These are phyloP conservation scores for Coelastrella sp. DNA, from an alignment of 139 green algal species.

Conservation along the genomic window DNA sequence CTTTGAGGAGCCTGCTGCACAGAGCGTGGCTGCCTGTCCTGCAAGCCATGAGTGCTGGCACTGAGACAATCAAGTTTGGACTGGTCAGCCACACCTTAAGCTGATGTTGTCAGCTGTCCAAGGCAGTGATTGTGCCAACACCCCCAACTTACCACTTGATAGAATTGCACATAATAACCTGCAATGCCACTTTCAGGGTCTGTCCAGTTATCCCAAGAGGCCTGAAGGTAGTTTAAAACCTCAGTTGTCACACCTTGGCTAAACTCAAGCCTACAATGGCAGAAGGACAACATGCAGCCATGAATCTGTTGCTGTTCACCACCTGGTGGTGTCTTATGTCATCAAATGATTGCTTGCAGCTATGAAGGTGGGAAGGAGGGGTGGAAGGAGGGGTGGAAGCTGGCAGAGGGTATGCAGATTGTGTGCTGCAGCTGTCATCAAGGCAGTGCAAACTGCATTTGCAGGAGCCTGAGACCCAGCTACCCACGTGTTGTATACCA, in stretches of 20 bases:
- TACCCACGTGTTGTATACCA: slow-evolving; percentile 51
- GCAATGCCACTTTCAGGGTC: slow-evolving; percentile 58
- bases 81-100: too few relatives aligned
- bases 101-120: too few relatives aligned
- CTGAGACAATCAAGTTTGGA: too few relatives aligned
- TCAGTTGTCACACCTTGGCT: neutral
- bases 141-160: slow-evolving; percentile 36
- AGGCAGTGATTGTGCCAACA: too few relatives aligned
- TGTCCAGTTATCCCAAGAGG: slow-evolving; percentile 68
- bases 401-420: neutral
- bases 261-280: slow-evolving; percentile 2
- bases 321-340: too few relatives aligned
- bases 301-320: too few relatives aligned
- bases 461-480: neutral
- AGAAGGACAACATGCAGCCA: neutral
- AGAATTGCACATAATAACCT: slow-evolving; percentile 50
- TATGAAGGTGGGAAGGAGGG: too few relatives aligned
- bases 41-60: too few relatives aligned
- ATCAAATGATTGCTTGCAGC: too few relatives aligned
- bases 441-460: neutral
- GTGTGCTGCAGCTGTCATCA: neutral
- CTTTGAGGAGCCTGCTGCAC: too few relatives aligned
- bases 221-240: slow-evolving; percentile 10
- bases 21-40: too few relatives aligned
- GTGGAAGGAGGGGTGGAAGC: neutral